Conservation (phyloP, 2,329 filamentous ascomycete species). For the Fragosphaeria purpurea region DNA sequence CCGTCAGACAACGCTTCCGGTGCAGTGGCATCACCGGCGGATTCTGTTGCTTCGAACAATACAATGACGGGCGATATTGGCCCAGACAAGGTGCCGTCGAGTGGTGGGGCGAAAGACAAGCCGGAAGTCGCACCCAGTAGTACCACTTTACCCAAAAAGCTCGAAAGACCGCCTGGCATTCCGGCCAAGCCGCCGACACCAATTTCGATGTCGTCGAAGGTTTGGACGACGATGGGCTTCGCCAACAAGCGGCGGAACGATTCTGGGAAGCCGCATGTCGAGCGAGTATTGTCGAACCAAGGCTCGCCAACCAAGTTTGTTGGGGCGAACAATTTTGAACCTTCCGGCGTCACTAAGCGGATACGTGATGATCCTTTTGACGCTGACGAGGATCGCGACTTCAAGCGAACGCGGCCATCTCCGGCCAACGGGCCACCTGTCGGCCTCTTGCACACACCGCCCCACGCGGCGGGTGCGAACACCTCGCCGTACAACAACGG, state of each 20-base stretch:
- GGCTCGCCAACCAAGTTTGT: neutral
- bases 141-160: neutral
- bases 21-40: too few species aligned
- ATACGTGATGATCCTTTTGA: neutral
- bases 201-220: slow-evolving; percentile 3
- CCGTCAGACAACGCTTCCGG: neutral
- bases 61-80: too few species aligned
- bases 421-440: neutral
- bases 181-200: slow-evolving; percentile 12
- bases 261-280: neutral
- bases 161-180: slow-evolving; percentile 2
- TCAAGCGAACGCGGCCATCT: slow-evolving; percentile 10
- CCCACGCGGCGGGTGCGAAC: neutral
- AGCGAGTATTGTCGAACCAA: neutral
- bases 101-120: neutral
- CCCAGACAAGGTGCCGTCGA: neutral
- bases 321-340: neutral
- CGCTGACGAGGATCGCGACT: slow-evolving; percentile 3
- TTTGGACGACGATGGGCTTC: neutral
- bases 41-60: too few species aligned
- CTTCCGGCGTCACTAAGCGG: slow-evolving; percentile 4
- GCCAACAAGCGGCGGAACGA: neutral
- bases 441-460: neutral
- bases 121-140: neutral
- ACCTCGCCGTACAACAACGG: neutral